Conservation (phyloP, 2,329 filamentous ascomycete genomes). For the Arachnomyces sp. region DNA sequence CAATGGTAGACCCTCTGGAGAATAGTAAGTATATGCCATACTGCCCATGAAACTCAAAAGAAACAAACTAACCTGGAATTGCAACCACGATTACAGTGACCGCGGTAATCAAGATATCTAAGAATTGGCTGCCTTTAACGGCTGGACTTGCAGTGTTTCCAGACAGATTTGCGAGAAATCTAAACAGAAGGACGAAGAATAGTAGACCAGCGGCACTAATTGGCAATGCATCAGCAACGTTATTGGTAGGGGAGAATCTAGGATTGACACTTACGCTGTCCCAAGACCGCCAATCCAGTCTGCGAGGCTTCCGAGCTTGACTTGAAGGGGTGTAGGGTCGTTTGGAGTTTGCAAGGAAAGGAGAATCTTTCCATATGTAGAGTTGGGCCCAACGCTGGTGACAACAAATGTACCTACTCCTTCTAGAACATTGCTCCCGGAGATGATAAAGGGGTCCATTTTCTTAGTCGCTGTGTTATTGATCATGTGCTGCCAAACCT, state of each 20-base stretch:
- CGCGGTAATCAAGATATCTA: conserved; percentile 69
- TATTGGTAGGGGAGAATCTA: neutral
- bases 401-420: conserved; percentile 68
- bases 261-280: conserved; percentile 45
- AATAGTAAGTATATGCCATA: no score
- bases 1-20: conserved; percentile 60
- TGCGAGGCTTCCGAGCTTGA: conserved; percentile 66
- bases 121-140: conserved; percentile 69
- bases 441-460: conserved; percentile 69
- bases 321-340: conserved; percentile 68
- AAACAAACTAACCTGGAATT: conserved; percentile 53
- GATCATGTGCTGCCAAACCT: conserved; percentile 51
- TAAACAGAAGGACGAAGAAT: conserved; percentile 79
- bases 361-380: conserved; percentile 67
- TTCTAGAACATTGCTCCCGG: conserved; percentile 69
- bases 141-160: conserved; percentile 50
- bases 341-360: conserved; percentile 66
- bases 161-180: conserved; percentile 66
- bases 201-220: conserved; percentile 63
- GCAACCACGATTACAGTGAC: conserved; percentile 75
- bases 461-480: conserved; percentile 47
- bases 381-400: conserved; percentile 66
- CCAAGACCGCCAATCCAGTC: conserved; percentile 72
- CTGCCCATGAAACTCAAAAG: conserved; percentile 33
- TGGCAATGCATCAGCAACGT: conserved; percentile 8